A percentile compares a stretch with the other conserved stretches of the same genome.
phyloP scores from a whole-genome alignment of 1,139 yeast genomes.

The Suhomyces atakaporum region DNA sequence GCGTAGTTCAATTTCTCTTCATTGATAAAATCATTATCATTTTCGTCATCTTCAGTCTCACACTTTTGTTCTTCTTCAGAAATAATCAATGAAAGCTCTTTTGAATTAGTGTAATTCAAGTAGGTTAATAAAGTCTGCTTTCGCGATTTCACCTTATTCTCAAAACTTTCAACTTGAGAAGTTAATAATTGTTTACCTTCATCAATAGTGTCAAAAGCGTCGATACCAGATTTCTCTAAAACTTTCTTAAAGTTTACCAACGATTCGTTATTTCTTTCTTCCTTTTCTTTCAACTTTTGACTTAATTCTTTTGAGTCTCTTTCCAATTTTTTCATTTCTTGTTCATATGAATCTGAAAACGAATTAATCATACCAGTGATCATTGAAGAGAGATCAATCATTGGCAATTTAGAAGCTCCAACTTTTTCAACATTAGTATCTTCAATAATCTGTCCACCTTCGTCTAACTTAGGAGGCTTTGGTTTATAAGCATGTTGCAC shows the following conservation, averaged over 20 bases:
- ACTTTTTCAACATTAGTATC: conserved; percentile 6
- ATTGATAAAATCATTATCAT: conserved; percentile 20
- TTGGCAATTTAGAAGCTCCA: conserved; percentile 23
- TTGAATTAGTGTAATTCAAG: conserved; percentile 47
- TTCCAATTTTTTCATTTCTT: conserved; percentile 26
- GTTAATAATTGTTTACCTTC: conserved; percentile 32
- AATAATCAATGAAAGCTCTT: conserved; percentile 49
- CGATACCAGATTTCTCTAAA: conserved; percentile 27
- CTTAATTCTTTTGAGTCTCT: conserved; percentile 24
- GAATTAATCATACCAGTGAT: conserved; percentile 46
- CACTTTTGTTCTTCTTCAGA: conserved; percentile 43
- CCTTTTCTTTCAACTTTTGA: conserved; percentile 23
- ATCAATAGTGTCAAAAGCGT: conserved; percentile 26
- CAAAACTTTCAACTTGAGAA: conserved; percentile 23
- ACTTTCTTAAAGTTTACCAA: conserved; percentile 19
- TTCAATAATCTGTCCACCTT: conserved; percentile 30
- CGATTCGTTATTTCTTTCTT: conserved; percentile 19
- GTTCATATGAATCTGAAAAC: conserved; percentile 42
- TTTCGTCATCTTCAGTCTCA: conserved; percentile 10
- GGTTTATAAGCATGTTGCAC: conserved; percentile 26
- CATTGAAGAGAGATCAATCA: conserved; percentile 40
- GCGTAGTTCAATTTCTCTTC: conserved; percentile 30
- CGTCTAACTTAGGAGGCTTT: conserved; percentile 38
- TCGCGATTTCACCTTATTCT: conserved; percentile 34
- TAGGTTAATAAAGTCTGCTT: conserved; percentile 34